Conservation (phyloP, 768 basidiomycete genomes). For the Cystofilobasidium bisporidii region DNA sequence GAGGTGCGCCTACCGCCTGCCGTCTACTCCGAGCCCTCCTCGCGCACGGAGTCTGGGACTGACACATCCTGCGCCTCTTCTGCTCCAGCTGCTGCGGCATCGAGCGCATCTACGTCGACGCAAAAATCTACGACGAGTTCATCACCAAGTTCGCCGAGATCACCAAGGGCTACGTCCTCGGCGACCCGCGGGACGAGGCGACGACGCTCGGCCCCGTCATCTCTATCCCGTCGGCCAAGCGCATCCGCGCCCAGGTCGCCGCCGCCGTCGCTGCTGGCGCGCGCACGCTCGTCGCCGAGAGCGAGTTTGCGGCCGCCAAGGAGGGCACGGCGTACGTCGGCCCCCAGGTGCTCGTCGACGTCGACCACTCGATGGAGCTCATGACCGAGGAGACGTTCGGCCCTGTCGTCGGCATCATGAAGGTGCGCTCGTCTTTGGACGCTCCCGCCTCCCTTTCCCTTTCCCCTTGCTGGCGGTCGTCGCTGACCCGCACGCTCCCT, state of each 20-base stretch:
- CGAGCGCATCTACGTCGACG: slow-evolving; percentile 94
- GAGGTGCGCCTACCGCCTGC: slow-evolving; percentile 58
- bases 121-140: slow-evolving; percentile 68
- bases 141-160: slow-evolving; percentile 61
- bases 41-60: too few species aligned
- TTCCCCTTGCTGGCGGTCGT: not conserved
- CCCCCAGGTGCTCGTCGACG: slow-evolving; percentile 81
- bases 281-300: slow-evolving; percentile 58
- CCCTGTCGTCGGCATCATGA: slow-evolving; percentile 84
- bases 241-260: slow-evolving; percentile 73
- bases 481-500: not conserved
- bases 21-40: too few species aligned
- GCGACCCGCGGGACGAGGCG: slow-evolving; percentile 64
- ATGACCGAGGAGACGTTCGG: slow-evolving; percentile 88
- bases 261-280: slow-evolving; percentile 82
- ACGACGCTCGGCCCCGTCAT: slow-evolving; percentile 90
- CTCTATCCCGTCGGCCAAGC: slow-evolving; percentile 70
- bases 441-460: not conserved
- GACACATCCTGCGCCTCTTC: not conserved
- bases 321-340: slow-evolving; percentile 73
- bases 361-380: slow-evolving; percentile 85
- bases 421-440: slow-evolving; percentile 46
- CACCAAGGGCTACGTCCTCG: slow-evolving; percentile 72
- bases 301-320: slow-evolving; percentile 51
- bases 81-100: slow-evolving; percentile 56